These are phyloP conservation scores for Pythium biforme DNA, from an alignment of 352 stramenopile species.

Conservation along the genomic window DNA sequence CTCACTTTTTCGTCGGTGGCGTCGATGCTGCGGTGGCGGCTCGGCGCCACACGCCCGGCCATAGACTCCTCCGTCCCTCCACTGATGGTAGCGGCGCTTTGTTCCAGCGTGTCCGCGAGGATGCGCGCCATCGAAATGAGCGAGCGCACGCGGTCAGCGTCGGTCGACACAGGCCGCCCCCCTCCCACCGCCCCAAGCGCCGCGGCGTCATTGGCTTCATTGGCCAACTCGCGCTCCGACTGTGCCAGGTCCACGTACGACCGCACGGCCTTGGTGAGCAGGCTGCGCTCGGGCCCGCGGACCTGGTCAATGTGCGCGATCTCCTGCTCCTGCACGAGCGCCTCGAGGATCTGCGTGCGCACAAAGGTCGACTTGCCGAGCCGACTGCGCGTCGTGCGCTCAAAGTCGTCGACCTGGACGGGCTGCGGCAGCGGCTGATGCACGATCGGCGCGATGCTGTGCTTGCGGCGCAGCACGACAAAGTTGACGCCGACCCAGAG, in stretches of 20 bases:
- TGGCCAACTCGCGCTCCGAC: conserved; percentile 7
- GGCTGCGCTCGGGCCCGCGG: conserved; percentile 28
- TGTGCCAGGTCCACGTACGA: conserved; percentile 37
- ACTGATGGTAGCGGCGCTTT: neutral
- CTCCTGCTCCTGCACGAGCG: conserved; percentile 52
- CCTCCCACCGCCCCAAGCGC: too few relatives aligned
- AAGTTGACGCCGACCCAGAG: conserved; percentile 62
- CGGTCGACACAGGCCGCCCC: neutral
- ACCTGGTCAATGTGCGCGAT: conserved; percentile 35
- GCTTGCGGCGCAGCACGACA: conserved; percentile 57
- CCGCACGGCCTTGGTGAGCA: conserved; percentile 34
- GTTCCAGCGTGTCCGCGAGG: conserved; percentile 46
- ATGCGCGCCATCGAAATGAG: conserved; percentile 49
- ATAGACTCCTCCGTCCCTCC: neutral
- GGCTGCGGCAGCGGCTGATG: conserved; percentile 26
- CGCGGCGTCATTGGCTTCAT: conserved; percentile 4
- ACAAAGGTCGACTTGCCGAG: conserved; percentile 49
- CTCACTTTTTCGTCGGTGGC: conserved; percentile 27
- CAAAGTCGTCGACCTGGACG: conserved; percentile 45
- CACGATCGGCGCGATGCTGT: conserved; percentile 17
- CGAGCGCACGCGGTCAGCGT: conserved; percentile 23
- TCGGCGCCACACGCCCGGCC: too few relatives aligned
- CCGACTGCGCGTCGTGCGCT: conserved; percentile 47
- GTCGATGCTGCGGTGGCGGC: conserved; percentile 10
- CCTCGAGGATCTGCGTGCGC: conserved; percentile 47